Percentiles rank a stretch among this genome's conserved stretches.
phyloP scores from a whole-genome alignment of 2,329 filamentous ascomycete genomes.

The Trichoderma polysporum region DNA sequence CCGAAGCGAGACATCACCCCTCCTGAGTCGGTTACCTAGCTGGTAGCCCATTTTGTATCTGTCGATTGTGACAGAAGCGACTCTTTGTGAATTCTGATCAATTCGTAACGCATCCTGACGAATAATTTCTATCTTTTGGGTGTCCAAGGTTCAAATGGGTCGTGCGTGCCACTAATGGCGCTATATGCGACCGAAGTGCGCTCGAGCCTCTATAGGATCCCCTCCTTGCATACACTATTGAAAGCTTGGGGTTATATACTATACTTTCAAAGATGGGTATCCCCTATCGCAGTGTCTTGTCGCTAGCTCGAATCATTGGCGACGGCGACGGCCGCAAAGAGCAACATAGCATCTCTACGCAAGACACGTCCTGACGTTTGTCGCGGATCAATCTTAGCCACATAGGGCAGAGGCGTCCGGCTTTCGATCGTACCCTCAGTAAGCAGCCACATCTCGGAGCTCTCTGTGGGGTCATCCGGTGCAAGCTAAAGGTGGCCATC shows the following conservation, averaged over 20 bases:
- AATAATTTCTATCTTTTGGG: not conserved
- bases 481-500: not conserved
- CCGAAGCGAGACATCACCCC: not conserved
- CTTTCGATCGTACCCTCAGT: not conserved
- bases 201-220: not conserved
- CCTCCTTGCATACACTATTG: slow-evolving; percentile 17
- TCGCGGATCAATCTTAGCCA: not conserved
- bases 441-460: not conserved
- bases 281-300: not conserved
- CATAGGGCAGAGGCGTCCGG: not conserved
- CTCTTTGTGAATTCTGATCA: not conserved
- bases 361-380: not conserved
- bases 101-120: not conserved
- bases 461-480: not conserved
- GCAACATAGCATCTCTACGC: not conserved
- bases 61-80: not conserved
- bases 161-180: not conserved
- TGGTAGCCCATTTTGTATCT: not conserved
- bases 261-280: not conserved
- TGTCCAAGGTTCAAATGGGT: not conserved
- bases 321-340: not conserved
- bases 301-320: not conserved
- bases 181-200: not conserved
- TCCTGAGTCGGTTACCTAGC: not conserved
- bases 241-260: not conserved